Evolutionary conservation across 441 rosid species (phyloP).

Genomic region (Euphorbia neoarborescens): DNA sequence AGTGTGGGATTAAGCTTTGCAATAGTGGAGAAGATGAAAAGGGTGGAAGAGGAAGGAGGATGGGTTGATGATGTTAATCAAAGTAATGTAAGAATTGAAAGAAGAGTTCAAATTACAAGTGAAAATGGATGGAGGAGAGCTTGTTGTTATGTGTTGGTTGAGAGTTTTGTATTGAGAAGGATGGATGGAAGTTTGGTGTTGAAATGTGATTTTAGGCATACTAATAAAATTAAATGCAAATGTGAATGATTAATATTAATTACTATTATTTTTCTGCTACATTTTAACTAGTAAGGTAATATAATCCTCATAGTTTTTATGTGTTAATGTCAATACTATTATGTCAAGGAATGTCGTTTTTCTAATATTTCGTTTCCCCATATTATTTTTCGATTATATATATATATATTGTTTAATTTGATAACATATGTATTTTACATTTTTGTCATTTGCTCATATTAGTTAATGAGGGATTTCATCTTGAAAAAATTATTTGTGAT

Average conservation of each 20-base stretch:
- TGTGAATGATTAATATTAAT: slow-evolving; percentile 21
- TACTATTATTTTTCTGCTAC: not conserved
- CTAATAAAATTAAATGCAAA: slow-evolving; percentile 24
- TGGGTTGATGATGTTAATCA: slow-evolving; percentile 29
- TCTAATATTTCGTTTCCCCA: too few relatives aligned
- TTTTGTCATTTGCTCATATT: too few relatives aligned
- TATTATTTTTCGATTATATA: too few relatives aligned
- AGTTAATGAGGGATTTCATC: too few relatives aligned
- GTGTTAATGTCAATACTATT: too few relatives aligned
- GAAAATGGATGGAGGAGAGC: slow-evolving; percentile 36
- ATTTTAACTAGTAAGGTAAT: not conserved
- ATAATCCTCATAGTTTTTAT: too few relatives aligned
- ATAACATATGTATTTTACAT: too few relatives aligned
- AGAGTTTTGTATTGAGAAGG: slow-evolving; percentile 44
- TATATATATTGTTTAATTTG: too few relatives aligned
- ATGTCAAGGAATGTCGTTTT: too few relatives aligned
- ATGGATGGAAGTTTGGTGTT: slow-evolving; percentile 39
- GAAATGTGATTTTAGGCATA: slow-evolving; percentile 35
- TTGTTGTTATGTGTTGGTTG: slow-evolving; percentile 36
- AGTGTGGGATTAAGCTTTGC: slow-evolving; percentile 38
- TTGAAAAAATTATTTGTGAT: too few relatives aligned
- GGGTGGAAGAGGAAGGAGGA: slow-evolving; percentile 46
- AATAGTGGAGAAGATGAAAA: slow-evolving; percentile 47
- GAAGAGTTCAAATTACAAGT: slow-evolving; percentile 23
- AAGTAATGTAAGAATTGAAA: slow-evolving; percentile 20